Percentiles rank a stretch among this genome's conserved stretches.
phyloP scores from a whole-genome alignment of 352 stramenopile species.

The Globisporangium nunn region DNA sequence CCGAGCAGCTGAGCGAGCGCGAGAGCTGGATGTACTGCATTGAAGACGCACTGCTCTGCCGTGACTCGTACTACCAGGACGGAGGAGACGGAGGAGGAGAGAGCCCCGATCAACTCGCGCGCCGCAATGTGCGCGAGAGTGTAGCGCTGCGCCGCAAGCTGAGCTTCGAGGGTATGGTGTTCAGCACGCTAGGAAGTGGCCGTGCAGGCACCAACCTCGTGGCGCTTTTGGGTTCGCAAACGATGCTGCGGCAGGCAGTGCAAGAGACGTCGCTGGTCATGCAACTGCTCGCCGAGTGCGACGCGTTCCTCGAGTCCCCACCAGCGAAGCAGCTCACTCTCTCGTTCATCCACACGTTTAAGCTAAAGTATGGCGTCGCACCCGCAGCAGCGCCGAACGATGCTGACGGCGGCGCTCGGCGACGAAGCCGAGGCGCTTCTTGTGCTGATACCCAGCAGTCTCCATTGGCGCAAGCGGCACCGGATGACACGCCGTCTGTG shows the following conservation, averaged over 20 bases:
- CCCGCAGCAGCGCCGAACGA: not conserved
- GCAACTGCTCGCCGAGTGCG: conserved; percentile 34
- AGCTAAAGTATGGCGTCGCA: conserved; percentile 34
- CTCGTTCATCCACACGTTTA: conserved; percentile 41
- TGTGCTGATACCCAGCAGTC: not conserved
- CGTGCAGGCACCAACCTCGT: conserved; percentile 21
- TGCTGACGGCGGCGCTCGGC: not conserved
- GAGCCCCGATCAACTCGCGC: conserved; percentile 12
- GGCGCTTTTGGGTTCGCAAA: conserved; percentile 24
- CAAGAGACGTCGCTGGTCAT: conserved; percentile 21
- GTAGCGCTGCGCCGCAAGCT: conserved; percentile 45
- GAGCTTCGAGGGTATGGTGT: conserved; percentile 44
- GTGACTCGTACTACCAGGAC: conserved; percentile 56
- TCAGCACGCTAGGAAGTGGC: conserved; percentile 11
- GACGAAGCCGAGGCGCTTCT: not conserved
- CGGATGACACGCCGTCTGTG: conserved; percentile 22
- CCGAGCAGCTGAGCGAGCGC: conserved; percentile 41
- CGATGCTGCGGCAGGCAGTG: conserved; percentile 10
- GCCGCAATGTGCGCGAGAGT: conserved; percentile 44
- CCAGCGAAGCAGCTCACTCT: conserved; percentile 34
- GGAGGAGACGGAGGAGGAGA: not conserved
- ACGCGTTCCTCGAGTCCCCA: conserved; percentile 34
- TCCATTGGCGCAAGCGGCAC: not conserved
- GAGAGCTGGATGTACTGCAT: conserved; percentile 82
- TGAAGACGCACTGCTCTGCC: conserved; percentile 64